phyloP scores from a whole-genome alignment of 2,329 filamentous ascomycete species.

The Ceratocystis eucalypticola region DNA sequence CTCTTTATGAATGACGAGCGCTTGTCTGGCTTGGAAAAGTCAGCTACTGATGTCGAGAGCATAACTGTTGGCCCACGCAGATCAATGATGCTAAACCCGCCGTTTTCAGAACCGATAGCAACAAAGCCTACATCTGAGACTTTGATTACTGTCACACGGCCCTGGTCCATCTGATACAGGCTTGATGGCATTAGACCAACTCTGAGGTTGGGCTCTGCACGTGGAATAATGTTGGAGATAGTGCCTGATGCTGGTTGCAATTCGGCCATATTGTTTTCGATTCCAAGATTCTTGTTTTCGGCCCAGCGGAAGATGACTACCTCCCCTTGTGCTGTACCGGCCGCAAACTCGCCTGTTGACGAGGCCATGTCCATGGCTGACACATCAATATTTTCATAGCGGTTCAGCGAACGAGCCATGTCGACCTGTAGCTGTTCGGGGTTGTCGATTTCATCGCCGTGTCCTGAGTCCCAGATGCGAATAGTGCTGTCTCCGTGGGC shows the following conservation, averaged over 20 bases:
- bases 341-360: conserved; percentile 71
- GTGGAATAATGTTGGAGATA: conserved; percentile 58
- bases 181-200: conserved; percentile 70
- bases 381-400: conserved; percentile 64
- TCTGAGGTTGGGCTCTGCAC: conserved; percentile 58
- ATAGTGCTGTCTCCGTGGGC: conserved; percentile 84
- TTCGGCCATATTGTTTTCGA: conserved; percentile 37
- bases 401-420: conserved; percentile 64
- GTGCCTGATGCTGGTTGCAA: conserved; percentile 48
- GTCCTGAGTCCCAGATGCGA: conserved; percentile 84
- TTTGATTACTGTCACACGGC: conserved; percentile 63
- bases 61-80: conserved; percentile 77
- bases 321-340: conserved; percentile 72
- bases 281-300: conserved; percentile 58
- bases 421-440: conserved; percentile 69
- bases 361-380: conserved; percentile 67
- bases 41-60: conserved; percentile 55
- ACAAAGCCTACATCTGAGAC: conserved; percentile 91
- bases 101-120: conserved; percentile 71
- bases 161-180: conserved; percentile 42
- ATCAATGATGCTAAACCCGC: conserved; percentile 70
- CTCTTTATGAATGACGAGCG: conserved; percentile 54
- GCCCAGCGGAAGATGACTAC: conserved; percentile 79
- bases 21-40: conserved; percentile 66
- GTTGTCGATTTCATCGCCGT: conserved; percentile 90